A percentile compares a stretch with the other conserved stretches of the same genome.
phyloP scores from a whole-genome alignment of 2,329 filamentous ascomycete species.

The Delphinella strobiligena region DNA sequence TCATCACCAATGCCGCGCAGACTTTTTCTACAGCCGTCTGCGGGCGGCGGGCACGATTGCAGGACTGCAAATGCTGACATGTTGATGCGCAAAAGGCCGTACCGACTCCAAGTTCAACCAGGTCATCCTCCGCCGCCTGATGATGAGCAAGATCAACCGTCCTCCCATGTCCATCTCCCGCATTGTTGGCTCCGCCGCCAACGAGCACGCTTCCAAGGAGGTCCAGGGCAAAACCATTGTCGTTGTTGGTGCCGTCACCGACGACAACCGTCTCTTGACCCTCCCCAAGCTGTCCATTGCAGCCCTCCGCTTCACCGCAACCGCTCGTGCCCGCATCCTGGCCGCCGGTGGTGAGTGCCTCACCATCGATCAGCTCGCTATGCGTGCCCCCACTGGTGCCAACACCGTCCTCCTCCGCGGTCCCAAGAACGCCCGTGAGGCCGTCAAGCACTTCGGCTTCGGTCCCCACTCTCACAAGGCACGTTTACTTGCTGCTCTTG shows the following conservation, averaged over 20 bases:
- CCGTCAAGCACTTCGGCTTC: constrained; percentile 98
- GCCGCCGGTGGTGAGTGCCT: constrained; percentile 90
- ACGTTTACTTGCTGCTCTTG: constrained; percentile 24
- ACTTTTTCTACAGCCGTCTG: too few relatives aligned
- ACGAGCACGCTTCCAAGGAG: constrained; percentile 36
- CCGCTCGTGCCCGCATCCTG: constrained; percentile 83
- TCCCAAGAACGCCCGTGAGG: constrained; percentile 96
- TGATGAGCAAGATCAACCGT: constrained; percentile 98
- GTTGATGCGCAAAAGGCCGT: constrained; percentile 49
- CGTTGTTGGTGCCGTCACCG: constrained; percentile 87
- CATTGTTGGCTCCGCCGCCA: constrained; percentile 54
- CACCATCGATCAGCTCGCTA: constrained; percentile 93
- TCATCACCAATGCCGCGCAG: neutral
- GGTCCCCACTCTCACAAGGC: constrained; percentile 98
- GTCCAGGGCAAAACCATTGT: constrained; percentile 77
- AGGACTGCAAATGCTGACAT: constrained; percentile 9
- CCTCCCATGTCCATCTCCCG: constrained; percentile 82
- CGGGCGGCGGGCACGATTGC: too few relatives aligned
- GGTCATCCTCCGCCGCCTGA: constrained; percentile 90
- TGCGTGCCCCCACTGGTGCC: constrained; percentile 86
- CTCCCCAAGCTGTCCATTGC: constrained; percentile 89
- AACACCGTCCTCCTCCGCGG: constrained; percentile 96
- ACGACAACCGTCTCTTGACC: constrained; percentile 87
- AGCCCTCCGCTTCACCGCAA: constrained; percentile 91
- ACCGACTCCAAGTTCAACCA: constrained; percentile 99